phyloP scores from a whole-genome alignment of 768 basidiomycete species.

The Coprinopsis strossmayeri region DNA sequence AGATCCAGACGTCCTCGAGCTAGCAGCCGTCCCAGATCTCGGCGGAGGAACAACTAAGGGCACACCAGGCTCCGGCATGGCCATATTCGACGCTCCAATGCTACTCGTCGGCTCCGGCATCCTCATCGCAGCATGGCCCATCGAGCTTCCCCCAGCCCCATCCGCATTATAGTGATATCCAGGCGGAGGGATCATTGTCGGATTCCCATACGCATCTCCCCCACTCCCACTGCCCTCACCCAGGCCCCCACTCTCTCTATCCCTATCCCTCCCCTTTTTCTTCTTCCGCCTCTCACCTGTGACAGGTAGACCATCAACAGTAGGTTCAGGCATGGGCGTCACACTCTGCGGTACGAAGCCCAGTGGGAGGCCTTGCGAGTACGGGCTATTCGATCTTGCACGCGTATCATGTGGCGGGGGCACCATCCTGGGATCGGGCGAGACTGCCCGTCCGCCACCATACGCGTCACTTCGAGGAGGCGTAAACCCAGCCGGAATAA shows the following conservation, averaged over 20 bases:
- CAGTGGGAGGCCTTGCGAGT: background rate
- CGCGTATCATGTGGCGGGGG: background rate
- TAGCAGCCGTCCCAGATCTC: too few relatives aligned
- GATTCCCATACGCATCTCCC: constrained; percentile 6
- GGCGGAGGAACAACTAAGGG: too few relatives aligned
- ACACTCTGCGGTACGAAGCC: constrained; percentile 7
- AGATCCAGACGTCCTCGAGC: too few relatives aligned
- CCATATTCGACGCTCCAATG: background rate
- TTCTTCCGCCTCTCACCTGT: background rate
- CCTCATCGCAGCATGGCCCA: background rate
- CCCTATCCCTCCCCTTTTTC: constrained; percentile 1
- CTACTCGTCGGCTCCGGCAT: constrained; percentile 7
- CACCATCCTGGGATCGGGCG: background rate
- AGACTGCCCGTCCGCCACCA: background rate
- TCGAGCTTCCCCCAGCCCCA: background rate
- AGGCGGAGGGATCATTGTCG: too few relatives aligned
- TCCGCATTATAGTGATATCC: too few relatives aligned
- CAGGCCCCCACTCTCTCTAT: too few relatives aligned
- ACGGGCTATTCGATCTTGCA: background rate
- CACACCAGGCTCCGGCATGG: background rate
- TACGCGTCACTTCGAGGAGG: too few relatives aligned
- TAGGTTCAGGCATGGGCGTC: constrained; percentile 7
- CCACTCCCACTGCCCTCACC: too few relatives aligned
- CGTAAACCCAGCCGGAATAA: background rate
- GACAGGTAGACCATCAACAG: constrained; percentile 1